Percentiles rank a stretch among this genome's conserved stretches.
Evolutionary conservation across 495 filamentous ascomycete species (phyloP).

Genomic region (Penicillium tannophilum): DNA sequence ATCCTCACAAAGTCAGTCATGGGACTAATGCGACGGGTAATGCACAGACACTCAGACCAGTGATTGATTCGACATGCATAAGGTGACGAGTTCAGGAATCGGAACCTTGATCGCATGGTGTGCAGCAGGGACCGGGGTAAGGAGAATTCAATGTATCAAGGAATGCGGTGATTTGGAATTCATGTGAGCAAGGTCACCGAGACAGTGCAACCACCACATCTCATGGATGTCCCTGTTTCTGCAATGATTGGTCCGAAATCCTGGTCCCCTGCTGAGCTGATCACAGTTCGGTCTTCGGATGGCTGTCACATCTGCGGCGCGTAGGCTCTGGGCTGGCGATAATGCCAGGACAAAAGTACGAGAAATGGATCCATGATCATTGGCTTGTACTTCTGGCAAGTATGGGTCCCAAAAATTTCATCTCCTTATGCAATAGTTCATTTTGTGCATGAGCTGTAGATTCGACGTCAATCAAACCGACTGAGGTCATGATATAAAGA

Average conservation of each 20-base stretch:
- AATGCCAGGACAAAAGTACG: slow-evolving; percentile 18
- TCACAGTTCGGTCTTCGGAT: slow-evolving; percentile 9
- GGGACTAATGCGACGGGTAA: neutral
- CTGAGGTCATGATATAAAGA: neutral
- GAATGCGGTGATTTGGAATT: slow-evolving; percentile 13
- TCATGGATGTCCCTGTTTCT: slow-evolving; percentile 4
- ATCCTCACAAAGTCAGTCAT: neutral
- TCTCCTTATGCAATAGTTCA: neutral
- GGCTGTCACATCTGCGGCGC: slow-evolving; percentile 18
- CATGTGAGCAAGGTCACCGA: slow-evolving; percentile 3
- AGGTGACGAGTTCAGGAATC: neutral
- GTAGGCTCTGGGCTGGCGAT: slow-evolving; percentile 8
- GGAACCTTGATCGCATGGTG: neutral
- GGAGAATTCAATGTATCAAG: slow-evolving; percentile 7
- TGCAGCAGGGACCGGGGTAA: slow-evolving; percentile 5
- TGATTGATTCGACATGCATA: neutral
- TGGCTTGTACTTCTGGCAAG: neutral
- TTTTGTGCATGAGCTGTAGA: neutral
- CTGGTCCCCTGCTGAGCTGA: slow-evolving; percentile 4
- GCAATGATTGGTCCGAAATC: slow-evolving; percentile 15
- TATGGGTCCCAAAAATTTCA: neutral
- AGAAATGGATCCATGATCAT: neutral
- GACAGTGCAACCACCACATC: slow-evolving; percentile 10
- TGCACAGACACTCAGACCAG: neutral
- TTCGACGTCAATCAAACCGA: neutral